These are phyloP conservation scores for Tilletia setariae DNA, from an alignment of 1,284 basidiomycete species.

Conservation along the genomic window DNA sequence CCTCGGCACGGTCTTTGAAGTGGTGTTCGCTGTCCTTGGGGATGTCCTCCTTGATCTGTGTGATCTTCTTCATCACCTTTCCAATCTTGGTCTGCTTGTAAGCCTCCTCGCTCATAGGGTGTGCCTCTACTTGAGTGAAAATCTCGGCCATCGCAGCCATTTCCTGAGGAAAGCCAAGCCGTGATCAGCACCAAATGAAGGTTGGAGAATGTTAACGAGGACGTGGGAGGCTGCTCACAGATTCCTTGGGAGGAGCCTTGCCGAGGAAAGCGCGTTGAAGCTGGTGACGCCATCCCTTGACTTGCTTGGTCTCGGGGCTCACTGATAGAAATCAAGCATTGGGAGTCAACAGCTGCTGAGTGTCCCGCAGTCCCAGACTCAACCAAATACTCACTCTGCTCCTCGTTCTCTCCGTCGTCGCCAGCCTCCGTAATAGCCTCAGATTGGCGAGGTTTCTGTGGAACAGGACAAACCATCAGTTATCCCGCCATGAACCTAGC, in stretches of 20 bases:
- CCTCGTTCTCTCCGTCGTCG: constrained; percentile 15
- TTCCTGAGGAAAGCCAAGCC: constrained; percentile 61
- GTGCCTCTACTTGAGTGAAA: constrained; percentile 78
- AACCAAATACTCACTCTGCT: neutral
- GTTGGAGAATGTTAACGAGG: constrained; percentile 19
- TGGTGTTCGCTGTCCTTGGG: constrained; percentile 80
- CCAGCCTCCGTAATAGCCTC: constrained; percentile 4
- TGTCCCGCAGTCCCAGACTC: neutral
- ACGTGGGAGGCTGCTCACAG: constrained; percentile 32
- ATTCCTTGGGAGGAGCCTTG: constrained; percentile 56
- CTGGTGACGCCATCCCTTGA: constrained; percentile 73
- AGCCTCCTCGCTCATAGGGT: constrained; percentile 81
- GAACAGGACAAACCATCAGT: neutral
- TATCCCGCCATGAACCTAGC: neutral
- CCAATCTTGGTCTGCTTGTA: constrained; percentile 86
- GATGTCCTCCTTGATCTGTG: constrained; percentile 66
- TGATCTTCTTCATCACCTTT: constrained; percentile 95
- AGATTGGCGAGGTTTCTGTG: constrained; percentile 3
- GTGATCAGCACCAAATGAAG: constrained; percentile 3
- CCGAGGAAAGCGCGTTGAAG: constrained; percentile 83
- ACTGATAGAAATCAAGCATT: neutral
- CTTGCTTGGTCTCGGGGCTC: constrained; percentile 61
- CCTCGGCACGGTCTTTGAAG: constrained; percentile 69
- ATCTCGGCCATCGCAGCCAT: constrained; percentile 65
- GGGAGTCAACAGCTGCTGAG: neutral